Evolutionary conservation across 257 asterid species (phyloP), one percentile per base, ranked within the genome.

Genomic region (Nicotiana paniculata): DNA sequence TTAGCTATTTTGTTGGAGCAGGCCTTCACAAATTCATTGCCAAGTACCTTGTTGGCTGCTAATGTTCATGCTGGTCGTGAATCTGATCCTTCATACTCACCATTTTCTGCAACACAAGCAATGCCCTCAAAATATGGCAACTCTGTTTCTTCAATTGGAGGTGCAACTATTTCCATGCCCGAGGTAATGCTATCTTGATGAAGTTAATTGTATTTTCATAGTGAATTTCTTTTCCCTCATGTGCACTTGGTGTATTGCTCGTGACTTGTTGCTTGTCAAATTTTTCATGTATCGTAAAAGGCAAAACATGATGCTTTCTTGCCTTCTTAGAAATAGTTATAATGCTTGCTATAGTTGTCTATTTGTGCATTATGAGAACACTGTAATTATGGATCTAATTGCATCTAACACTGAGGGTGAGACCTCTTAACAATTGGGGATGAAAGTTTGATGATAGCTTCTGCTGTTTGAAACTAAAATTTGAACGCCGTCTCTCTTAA

Each of bases 71-170:
- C 95, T 53, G 87, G 88, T 77, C 89, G 97, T 77, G 98, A 95
- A 83, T 82, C 93, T 79, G 97, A 95, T 84, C 86, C 90, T 81
- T 91, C 90, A 66, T 88, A 91, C 89, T 88, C 93, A 5, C 93
- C 86, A 7, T 93, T 90, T 86, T 86, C 93, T 32, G 77, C 83
- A 59, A 77, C 91, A 24, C 97, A 90, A 86, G 86, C 93, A 67
- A 80, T 84, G 90, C 87, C 94, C 67, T 17, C 91, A 28, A 88
- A 91, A 83, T 93, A 88, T 86, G 97, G 91, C 39, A 90, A 81
- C 86, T 54, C 93, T 18, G 90, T 80, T 46, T 89, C 97, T 32
- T 89, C 93, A 11, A 81, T 83, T 3, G 86, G 97, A 57, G 90
- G 78, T 78, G 85, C 97, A 58, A 84, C 91, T 64, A 86, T 88